These are phyloP conservation scores for Trichoderma koningiopsis DNA, from an alignment of 2,329 filamentous ascomycete genomes.

Conservation along the genomic window DNA sequence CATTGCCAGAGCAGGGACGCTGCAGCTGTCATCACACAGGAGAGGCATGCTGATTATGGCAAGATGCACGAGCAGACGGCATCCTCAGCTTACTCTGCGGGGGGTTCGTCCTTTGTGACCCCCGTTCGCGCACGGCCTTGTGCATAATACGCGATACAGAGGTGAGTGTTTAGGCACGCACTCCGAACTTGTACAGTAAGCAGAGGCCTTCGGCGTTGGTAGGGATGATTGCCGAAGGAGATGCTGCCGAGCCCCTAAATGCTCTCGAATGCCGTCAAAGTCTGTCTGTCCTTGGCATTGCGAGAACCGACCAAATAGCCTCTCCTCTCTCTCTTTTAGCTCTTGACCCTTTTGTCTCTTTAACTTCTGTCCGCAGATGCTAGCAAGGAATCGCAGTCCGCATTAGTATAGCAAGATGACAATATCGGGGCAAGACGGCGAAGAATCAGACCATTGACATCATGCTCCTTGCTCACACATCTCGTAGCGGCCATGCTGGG, in stretches of 20 bases:
- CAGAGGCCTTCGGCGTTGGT: background rate
- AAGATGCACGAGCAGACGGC: slow-evolving; percentile 16
- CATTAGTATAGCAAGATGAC: background rate
- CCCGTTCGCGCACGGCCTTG: slow-evolving; percentile 18
- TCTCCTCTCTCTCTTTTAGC: background rate
- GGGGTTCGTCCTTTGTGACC: slow-evolving; percentile 19
- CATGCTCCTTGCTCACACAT: slow-evolving; percentile 8
- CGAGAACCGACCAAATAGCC: background rate
- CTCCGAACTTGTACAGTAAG: background rate
- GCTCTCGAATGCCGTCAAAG: background rate
- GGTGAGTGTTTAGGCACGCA: background rate
- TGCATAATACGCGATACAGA: slow-evolving; percentile 18
- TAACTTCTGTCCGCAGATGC: background rate
- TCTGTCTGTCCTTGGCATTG: background rate
- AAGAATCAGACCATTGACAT: slow-evolving; percentile 19
- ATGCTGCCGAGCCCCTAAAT: background rate
- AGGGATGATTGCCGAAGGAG: slow-evolving; percentile 16
- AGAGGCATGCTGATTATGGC: slow-evolving; percentile 15
- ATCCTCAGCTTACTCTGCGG: slow-evolving; percentile 23
- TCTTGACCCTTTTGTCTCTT: background rate
- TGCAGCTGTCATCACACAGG: slow-evolving; percentile 23
- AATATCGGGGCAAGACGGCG: background rate
- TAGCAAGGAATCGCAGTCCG: background rate
- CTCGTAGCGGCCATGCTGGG: slow-evolving; percentile 5
- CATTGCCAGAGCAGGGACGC: slow-evolving; percentile 8